phyloP scores from a whole-genome alignment of 2,329 filamentous ascomycete species.

The Aureobasidium sp. region DNA sequence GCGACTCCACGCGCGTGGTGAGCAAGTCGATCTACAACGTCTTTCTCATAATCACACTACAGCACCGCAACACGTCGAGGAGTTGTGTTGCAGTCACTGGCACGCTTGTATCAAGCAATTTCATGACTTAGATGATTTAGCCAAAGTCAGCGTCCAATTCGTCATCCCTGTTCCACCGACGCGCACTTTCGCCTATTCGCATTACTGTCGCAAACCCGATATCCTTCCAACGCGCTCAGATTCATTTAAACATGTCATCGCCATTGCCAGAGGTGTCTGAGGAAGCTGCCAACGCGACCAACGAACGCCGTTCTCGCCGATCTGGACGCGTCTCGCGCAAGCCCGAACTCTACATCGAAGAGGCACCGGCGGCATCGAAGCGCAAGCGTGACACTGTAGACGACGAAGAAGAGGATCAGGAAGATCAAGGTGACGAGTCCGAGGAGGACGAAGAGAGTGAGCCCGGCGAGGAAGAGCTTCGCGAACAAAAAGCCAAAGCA shows the following conservation, averaged over 20 bases:
- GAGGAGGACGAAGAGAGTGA: slow-evolving; percentile 31
- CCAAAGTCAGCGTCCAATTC: not conserved
- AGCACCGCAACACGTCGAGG: not conserved
- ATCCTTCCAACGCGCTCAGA: not conserved
- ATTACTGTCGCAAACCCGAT: slow-evolving; percentile 8
- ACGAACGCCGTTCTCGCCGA: slow-evolving; percentile 17
- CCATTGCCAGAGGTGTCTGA: slow-evolving; percentile 3
- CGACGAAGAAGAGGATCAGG: slow-evolving; percentile 27
- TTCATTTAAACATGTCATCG: not conserved
- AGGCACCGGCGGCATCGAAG: slow-evolving; percentile 30
- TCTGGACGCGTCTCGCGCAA: slow-evolving; percentile 20
- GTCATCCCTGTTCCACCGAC: not conserved
- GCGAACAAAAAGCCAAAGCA: slow-evolving; percentile 31
- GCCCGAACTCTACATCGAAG: slow-evolving; percentile 17
- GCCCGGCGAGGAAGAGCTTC: slow-evolving; percentile 45
- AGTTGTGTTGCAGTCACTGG: not conserved
- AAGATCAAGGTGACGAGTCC: slow-evolving; percentile 29
- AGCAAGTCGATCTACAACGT: slow-evolving; percentile 1
- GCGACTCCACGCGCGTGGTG: slow-evolving; percentile 8
- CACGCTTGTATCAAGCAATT: not conserved
- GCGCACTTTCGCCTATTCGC: not conserved
- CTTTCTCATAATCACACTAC: not conserved
- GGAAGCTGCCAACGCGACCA: not conserved
- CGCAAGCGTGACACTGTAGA: slow-evolving; percentile 39
- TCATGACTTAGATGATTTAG: not conserved